Conservation (phyloP, 768 basidiomycete genomes). For the Pisolithus marmoratus region DNA sequence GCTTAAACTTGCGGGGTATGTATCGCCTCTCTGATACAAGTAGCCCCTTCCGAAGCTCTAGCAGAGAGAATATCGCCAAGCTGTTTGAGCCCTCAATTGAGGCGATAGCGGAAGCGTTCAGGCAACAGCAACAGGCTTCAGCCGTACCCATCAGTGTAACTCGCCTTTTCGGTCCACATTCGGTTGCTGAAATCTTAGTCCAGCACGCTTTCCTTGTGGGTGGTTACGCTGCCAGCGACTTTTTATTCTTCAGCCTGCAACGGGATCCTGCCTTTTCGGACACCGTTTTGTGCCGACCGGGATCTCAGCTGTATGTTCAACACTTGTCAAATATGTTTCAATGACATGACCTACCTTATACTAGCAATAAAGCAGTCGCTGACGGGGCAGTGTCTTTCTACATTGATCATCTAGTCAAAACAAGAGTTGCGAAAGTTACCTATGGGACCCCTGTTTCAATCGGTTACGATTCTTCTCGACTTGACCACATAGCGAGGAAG, state of each 20-base stretch:
- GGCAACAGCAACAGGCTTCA: constrained; percentile 19
- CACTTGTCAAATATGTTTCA: not conserved
- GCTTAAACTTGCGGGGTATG: constrained; percentile 33
- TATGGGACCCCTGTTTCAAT: constrained; percentile 30
- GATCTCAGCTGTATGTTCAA: constrained; percentile 41
- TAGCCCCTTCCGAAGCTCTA: not conserved
- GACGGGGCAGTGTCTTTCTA: constrained; percentile 39
- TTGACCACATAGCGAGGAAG: constrained; percentile 33
- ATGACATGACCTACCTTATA: not conserved
- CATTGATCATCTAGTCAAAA: constrained; percentile 41
- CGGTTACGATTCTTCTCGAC: constrained; percentile 20
- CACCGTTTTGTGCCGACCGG: constrained; percentile 40
- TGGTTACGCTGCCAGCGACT: constrained; percentile 45
- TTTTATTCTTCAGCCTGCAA: constrained; percentile 38
- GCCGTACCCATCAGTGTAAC: constrained; percentile 22
- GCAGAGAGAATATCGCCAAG: constrained; percentile 29
- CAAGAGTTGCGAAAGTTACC: constrained; percentile 37
- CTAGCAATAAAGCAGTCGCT: constrained; percentile 45
- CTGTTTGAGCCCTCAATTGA: constrained; percentile 41
- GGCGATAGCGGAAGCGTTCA: constrained; percentile 30
- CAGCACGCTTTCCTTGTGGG: constrained; percentile 45
- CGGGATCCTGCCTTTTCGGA: constrained; percentile 29
- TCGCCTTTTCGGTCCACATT: not conserved
- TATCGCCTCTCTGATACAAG: not conserved
- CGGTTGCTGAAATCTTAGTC: not conserved